phyloP scores from a whole-genome alignment of 139 green algal species.

The Closterium sp. region DNA sequence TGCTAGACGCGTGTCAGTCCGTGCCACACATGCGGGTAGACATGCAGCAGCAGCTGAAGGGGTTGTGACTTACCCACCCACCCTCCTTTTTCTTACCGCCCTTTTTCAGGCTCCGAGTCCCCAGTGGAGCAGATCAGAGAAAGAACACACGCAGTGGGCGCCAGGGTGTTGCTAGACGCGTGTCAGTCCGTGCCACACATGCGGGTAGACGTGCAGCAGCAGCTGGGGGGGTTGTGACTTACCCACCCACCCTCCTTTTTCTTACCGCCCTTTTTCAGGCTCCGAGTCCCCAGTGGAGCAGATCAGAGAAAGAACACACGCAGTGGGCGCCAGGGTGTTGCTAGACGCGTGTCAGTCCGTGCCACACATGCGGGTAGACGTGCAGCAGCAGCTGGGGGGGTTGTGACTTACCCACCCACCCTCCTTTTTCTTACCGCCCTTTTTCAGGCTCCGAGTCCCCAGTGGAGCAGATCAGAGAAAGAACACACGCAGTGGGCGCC shows the following conservation, averaged over 20 bases:
- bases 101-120: no score
- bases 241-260: no score
- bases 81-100: no score
- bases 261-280: no score
- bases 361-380: constrained; percentile 91
- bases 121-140: no score
- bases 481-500: neutral
- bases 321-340: constrained; percentile 62
- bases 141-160: no score
- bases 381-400: constrained; percentile 63
- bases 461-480: neutral
- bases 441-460: neutral
- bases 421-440: no score
- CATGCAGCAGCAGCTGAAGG: constrained; percentile 65
- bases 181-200: constrained; percentile 97
- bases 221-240: neutral
- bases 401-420: no score
- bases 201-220: constrained; percentile 86
- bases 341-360: constrained; percentile 96
- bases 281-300: neutral
- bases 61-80: no score
- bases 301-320: neutral
- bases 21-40: constrained; percentile 94
- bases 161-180: constrained; percentile 92
- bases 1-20: constrained; percentile 95